These are phyloP conservation scores for Prasinococcaceae sp. DNA, from an alignment of 139 green algal genomes.

Conservation along the genomic window DNA sequence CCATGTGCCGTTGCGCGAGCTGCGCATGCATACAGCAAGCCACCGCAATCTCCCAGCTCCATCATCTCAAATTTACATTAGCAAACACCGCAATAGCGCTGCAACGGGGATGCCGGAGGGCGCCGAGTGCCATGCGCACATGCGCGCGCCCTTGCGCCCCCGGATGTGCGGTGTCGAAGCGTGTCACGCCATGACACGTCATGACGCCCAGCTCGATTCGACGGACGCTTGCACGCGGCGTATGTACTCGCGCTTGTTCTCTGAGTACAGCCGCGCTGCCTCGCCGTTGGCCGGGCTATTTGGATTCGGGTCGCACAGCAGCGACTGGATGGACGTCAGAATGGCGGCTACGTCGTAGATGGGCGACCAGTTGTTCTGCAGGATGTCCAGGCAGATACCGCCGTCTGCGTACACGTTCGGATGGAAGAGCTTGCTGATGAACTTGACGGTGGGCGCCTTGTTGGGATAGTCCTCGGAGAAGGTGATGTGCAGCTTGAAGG, in stretches of 20 bases:
- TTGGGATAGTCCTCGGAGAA: constrained; percentile 98
- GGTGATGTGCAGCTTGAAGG: constrained; percentile 83
- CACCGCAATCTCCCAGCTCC: no score
- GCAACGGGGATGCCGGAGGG: no score
- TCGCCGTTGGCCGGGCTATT: constrained; percentile 95
- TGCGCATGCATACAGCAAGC: no score
- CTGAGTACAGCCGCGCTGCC: constrained; percentile 75
- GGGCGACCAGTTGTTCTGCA: constrained; percentile 98
- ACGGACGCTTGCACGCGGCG: constrained; percentile 69
- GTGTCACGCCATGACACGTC: no score
- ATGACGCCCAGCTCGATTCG: constrained; percentile 43
- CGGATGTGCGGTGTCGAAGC: no score
- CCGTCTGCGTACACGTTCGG: constrained; percentile 95
- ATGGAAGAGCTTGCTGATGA: constrained; percentile 88
- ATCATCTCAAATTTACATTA: no score
- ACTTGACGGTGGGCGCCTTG: constrained; percentile 89
- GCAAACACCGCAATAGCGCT: no score
- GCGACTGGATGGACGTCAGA: constrained; percentile 91
- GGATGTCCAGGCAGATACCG: constrained; percentile 93
- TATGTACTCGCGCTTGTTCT: constrained; percentile 87
- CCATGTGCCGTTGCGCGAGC: no score
- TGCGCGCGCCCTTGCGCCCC: no score
- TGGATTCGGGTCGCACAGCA: constrained; percentile 93
- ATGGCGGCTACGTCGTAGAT: constrained; percentile 96
- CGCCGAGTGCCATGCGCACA: no score